phyloP scores from a whole-genome alignment of 257 asterid genomes.

The Solanum habrochaites region DNA sequence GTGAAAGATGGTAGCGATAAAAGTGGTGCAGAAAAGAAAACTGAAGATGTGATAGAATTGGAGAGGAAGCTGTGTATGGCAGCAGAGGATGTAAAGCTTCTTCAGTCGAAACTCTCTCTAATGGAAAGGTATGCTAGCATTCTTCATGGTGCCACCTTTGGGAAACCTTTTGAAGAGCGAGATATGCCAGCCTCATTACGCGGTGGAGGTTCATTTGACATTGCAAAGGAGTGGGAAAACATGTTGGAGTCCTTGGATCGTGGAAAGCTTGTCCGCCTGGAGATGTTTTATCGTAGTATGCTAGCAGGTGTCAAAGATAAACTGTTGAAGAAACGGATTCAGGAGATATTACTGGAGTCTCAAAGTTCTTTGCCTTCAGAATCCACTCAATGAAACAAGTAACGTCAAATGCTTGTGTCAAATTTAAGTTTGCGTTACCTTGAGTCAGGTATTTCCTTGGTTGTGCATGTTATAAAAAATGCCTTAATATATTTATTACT shows the following conservation, averaged over 20 bases:
- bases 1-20: background rate
- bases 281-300: slow-evolving; percentile 67
- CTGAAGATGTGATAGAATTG: slow-evolving; percentile 23
- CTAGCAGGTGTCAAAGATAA: slow-evolving; percentile 73
- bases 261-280: slow-evolving; percentile 44
- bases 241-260: slow-evolving; percentile 72
- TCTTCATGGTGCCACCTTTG: slow-evolving; percentile 74
- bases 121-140: slow-evolving; percentile 66
- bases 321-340: slow-evolving; percentile 60
- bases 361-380: slow-evolving; percentile 12
- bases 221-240: slow-evolving; percentile 73
- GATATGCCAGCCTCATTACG: slow-evolving; percentile 50
- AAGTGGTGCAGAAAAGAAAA: slow-evolving; percentile 15
- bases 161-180: slow-evolving; percentile 51
- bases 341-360: slow-evolving; percentile 57
- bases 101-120: slow-evolving; percentile 34
- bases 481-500: background rate
- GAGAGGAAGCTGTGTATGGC: slow-evolving; percentile 41
- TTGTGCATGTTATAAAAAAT: background rate
- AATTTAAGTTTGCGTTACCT: background rate
- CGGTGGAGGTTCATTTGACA: slow-evolving; percentile 36
- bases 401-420: background rate
- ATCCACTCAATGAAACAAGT: background rate
- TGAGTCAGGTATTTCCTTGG: background rate
- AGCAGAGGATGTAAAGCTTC: slow-evolving; percentile 56